A percentile compares a stretch with the other conserved stretches of the same genome.
These are phyloP conservation scores for Afroboletus lepidellus DNA, from an alignment of 1,284 basidiomycete genomes.

Conservation along the genomic window DNA sequence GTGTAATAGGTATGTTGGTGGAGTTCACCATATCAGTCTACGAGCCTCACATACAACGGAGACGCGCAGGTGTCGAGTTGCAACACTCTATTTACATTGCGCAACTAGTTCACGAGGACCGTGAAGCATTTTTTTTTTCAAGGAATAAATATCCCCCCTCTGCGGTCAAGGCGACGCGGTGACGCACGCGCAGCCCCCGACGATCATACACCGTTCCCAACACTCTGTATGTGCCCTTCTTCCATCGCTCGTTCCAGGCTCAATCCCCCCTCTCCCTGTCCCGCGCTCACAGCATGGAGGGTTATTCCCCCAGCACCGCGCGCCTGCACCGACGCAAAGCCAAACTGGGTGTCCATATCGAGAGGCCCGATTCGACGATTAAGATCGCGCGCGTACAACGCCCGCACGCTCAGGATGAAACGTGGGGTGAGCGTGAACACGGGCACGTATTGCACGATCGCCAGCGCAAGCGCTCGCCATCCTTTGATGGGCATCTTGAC, in stretches of 20 bases:
- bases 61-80: no score
- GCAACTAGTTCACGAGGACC: no score
- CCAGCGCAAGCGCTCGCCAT: not conserved
- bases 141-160: no score
- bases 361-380: not conserved
- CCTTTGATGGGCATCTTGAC: not conserved
- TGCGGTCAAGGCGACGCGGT: no score
- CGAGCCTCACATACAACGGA: no score
- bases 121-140: no score
- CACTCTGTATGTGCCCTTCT: not conserved
- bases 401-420: slow-evolving; percentile 10
- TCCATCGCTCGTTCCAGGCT: not conserved
- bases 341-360: slow-evolving; percentile 8
- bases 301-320: no score
- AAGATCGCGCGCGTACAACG: slow-evolving; percentile 1
- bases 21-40: no score
- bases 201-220: not conserved
- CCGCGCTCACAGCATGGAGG: not conserved
- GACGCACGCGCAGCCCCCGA: no score
- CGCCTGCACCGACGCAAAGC: not conserved
- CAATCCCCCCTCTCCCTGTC: not conserved
- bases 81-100: no score
- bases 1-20: no score
- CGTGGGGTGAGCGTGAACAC: slow-evolving; percentile 6
- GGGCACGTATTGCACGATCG: not conserved